phyloP scores from a whole-genome alignment of 2,329 filamentous ascomycete genomes.

The Epichloe uncinata region DNA sequence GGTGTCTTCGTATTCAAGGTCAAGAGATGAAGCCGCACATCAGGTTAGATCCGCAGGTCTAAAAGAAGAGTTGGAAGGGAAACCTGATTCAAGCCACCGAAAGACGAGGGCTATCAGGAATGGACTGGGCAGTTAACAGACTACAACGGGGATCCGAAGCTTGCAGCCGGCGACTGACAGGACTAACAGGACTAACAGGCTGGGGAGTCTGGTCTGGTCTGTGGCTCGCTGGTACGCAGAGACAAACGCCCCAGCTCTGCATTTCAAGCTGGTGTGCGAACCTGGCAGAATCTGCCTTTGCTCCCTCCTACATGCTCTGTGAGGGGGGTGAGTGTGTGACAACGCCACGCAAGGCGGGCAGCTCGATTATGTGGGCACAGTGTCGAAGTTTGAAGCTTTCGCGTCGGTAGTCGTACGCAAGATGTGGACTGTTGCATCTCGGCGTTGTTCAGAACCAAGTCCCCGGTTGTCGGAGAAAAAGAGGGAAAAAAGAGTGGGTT shows the following conservation, averaged over 20 bases:
- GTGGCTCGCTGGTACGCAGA: background rate
- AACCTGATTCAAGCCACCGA: slow-evolving; percentile 1
- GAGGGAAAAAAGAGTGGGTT: background rate
- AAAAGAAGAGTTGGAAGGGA: background rate
- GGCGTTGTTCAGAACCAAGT: background rate
- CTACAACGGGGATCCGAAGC: background rate
- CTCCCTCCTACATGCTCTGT: background rate
- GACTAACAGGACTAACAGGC: slow-evolving; percentile 2
- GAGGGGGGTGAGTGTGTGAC: background rate
- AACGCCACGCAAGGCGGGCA: slow-evolving; percentile 4
- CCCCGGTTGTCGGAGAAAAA: background rate
- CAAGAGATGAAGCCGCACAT: background rate
- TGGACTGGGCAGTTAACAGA: background rate
- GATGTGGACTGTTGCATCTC: background rate
- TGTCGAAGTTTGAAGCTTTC: slow-evolving; percentile 1
- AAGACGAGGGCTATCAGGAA: background rate
- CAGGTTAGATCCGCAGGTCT: background rate
- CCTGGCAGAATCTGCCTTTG: background rate
- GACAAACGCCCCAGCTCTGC: slow-evolving; percentile 6
- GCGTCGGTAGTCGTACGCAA: background rate
- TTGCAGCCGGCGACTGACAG: background rate
- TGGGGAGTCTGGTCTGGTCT: background rate
- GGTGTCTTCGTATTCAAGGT: background rate
- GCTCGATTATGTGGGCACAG: background rate
- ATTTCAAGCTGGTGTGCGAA: slow-evolving; percentile 2